Conservation (phyloP, 768 basidiomycete species). For the Serendipita vermifera region DNA sequence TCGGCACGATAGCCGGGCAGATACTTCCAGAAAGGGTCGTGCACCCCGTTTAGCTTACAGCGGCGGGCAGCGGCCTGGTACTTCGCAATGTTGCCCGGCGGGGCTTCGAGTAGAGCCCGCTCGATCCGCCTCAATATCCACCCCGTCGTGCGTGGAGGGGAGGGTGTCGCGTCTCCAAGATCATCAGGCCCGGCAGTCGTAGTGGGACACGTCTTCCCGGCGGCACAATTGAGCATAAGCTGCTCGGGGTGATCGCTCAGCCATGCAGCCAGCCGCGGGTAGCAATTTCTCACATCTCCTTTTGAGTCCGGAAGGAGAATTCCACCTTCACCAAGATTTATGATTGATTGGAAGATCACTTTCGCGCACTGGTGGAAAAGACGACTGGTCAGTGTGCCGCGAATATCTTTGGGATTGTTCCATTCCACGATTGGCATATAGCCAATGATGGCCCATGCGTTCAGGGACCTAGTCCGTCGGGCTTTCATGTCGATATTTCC, state of each 20-base stretch:
- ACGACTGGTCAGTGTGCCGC: neutral
- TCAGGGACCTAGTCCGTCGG: slow-evolving; percentile 16
- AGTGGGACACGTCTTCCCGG: neutral
- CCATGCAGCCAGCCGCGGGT: neutral
- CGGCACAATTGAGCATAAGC: neutral
- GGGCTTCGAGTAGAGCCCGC: neutral
- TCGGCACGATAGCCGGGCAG: neutral
- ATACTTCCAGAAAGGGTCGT: neutral
- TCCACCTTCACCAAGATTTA: slow-evolving; percentile 16
- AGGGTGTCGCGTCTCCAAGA: neutral
- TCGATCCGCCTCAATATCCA: neutral
- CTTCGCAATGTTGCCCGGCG: neutral
- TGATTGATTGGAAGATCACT: slow-evolving; percentile 14
- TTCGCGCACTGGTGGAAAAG: slow-evolving; percentile 19
- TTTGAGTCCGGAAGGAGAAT: neutral
- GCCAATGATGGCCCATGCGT: slow-evolving; percentile 19
- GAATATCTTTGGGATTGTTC: neutral
- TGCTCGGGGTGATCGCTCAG: neutral
- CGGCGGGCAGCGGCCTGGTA: neutral
- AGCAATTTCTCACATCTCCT: neutral
- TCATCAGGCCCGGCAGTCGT: neutral
- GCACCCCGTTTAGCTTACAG: neutral
- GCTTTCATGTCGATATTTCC: slow-evolving; percentile 21
- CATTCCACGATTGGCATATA: slow-evolving; percentile 20
- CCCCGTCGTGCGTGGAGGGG: neutral